Conservation (phyloP, 2,329 filamentous ascomycete genomes). For the Fusarium avenaceum region DNA sequence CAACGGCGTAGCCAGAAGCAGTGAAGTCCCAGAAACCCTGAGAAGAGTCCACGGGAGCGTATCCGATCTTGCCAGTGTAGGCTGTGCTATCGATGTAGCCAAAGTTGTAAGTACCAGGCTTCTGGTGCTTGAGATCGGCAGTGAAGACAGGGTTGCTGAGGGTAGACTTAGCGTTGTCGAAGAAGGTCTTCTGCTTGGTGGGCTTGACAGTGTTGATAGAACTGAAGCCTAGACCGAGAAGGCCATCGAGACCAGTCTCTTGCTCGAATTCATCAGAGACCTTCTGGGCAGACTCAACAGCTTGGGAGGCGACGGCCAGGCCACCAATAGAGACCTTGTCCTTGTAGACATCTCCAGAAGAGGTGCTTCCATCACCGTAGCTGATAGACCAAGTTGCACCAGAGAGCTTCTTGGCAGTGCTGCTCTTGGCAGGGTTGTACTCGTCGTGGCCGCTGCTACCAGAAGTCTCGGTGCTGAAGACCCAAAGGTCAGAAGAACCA, state of each 20-base stretch:
- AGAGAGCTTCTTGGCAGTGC: constrained; percentile 54
- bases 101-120: constrained; percentile 77
- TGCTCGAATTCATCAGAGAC: constrained; percentile 58
- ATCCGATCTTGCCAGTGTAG: constrained; percentile 73
- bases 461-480: constrained; percentile 60
- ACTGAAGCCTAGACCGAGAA: constrained; percentile 61
- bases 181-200: constrained; percentile 59
- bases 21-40: constrained; percentile 75
- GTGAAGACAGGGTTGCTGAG: constrained; percentile 69
- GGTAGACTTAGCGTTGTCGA: constrained; percentile 51
- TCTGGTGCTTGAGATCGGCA: constrained; percentile 71
- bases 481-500: constrained; percentile 63
- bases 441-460: constrained; percentile 56
- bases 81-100: constrained; percentile 75
- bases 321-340: constrained; percentile 60
- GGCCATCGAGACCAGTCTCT: constrained; percentile 56
- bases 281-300: constrained; percentile 59
- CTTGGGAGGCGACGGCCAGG: constrained; percentile 56
- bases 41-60: constrained; percentile 70
- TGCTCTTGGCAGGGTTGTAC: constrained; percentile 58
- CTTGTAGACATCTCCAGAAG: constrained; percentile 59
- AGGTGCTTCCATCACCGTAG: constrained; percentile 60
- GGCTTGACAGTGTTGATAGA: constrained; percentile 60
- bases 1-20: constrained; percentile 40
- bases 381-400: constrained; percentile 58